Evolutionary conservation across 2,329 filamentous ascomycete genomes (phyloP), one percentile per base, ranked within the genome.

Genomic region (Teratosphaeria zuluensis): DNA sequence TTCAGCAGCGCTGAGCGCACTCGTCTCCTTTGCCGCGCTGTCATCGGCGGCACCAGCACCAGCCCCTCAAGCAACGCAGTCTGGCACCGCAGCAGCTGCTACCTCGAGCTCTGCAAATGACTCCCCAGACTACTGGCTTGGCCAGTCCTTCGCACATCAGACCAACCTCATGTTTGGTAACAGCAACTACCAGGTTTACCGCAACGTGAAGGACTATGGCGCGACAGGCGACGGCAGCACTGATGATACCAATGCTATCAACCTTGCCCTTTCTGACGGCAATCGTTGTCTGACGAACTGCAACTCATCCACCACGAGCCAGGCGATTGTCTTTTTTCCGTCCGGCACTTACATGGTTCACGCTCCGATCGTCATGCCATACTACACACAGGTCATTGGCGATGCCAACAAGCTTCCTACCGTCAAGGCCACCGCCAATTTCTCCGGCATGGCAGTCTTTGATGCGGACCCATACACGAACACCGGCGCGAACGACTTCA

Each of bases 371-470:
- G 76, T 83, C 55, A 77, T 83, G 64, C 84, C 81, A 63, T 87
- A 85, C 69, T 80, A 81, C 59, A 86, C 84, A 6, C 80, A 84
- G 69, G 70, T 86, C 12, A 76, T 86, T 58, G 82, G 82, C 51
- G 81, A 85, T 60, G 78, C 82, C 2, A 81, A 77, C 62, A 75
- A 77, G 51, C 71, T 79, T 9, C 82, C 83, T 1, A 77, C 77
- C 4, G 72, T 72, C 57, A 59, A 61, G 38, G 77, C 75, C 28
- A 67, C 70, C n/a, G 59, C 72, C 2, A 64, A 65, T 66, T 99
- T 97, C 69, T 64, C 78, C 2, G 94, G 92, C 53, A 95, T 96
- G 78, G 92, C 88, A 51, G 82, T 97, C 56, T 88, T 99, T 64
- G 92, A 96, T 70, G 81, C 89, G 1, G 87, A 97, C 69, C 92